Evolutionary conservation across 1,284 basidiomycete species (phyloP).

Genomic region (Xanthoconium separans): DNA sequence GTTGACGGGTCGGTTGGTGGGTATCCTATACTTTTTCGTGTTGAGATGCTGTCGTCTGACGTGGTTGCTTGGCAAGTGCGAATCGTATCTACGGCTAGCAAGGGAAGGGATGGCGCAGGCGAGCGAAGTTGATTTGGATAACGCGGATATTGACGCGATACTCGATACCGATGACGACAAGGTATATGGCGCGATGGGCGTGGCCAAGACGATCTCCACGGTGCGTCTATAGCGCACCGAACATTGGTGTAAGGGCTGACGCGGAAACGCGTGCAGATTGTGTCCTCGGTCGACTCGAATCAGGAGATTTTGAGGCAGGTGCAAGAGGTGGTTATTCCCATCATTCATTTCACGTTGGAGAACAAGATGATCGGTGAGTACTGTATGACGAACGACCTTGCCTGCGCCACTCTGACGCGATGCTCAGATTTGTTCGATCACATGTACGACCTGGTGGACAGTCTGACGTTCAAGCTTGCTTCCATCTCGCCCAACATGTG

Average conservation of each 20-base stretch:
- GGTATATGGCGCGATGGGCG: conserved; percentile 82
- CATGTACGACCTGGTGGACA: conserved; percentile 85
- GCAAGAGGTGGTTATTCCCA: conserved; percentile 79
- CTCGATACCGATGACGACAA: conserved; percentile 75
- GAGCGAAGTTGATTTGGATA: conserved; percentile 41
- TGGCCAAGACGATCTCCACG: conserved; percentile 77
- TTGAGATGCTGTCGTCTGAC: not conserved
- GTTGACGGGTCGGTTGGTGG: conserved; percentile 73
- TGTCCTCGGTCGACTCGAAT: conserved; percentile 70
- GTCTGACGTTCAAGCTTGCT: conserved; percentile 80
- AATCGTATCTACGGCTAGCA: conserved; percentile 79
- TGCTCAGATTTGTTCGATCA: conserved; percentile 81
- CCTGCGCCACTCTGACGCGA: not conserved
- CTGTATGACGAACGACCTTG: not conserved
- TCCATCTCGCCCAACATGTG: conserved; percentile 81
- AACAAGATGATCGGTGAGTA: conserved; percentile 64
- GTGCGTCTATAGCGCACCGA: conserved; percentile 39
- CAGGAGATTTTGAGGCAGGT: conserved; percentile 79
- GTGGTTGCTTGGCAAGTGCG: conserved; percentile 48
- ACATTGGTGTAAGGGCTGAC: not conserved
- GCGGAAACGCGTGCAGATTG: conserved; percentile 44
- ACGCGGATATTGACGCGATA: conserved; percentile 50
- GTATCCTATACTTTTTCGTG: conserved; percentile 27
- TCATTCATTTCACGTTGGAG: conserved; percentile 77
- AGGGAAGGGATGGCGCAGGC: conserved; percentile 62